Conservation (phyloP, 805 yeast species). For the Lipomyces spencermartinsiae region DNA sequence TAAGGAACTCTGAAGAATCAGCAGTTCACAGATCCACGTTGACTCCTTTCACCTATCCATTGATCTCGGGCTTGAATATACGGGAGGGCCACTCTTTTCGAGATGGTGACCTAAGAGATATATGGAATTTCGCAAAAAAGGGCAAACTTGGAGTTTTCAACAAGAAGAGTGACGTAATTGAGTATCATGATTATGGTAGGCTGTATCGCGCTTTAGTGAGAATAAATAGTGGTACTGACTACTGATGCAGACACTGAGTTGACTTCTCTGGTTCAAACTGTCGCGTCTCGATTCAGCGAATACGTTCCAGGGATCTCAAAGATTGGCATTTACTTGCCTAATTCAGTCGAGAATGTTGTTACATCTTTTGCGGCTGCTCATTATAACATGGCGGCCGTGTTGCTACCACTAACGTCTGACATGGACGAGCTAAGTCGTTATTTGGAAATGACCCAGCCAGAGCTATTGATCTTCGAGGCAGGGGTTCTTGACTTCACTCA, state of each 20-base stretch:
- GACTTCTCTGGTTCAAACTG: conserved; percentile 11
- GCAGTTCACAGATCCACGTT: conserved; percentile 78
- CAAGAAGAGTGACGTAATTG: conserved; percentile 13
- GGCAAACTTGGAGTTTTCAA: conserved; percentile 46
- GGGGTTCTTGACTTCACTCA: conserved; percentile 33
- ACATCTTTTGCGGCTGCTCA: conserved; percentile 28
- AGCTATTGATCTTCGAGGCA: conserved; percentile 30
- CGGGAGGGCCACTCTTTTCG: conserved; percentile 68
- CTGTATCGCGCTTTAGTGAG: neutral
- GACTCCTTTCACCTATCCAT: conserved; percentile 72
- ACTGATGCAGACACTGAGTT: conserved; percentile 18
- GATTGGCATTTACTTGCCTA: conserved; percentile 35
- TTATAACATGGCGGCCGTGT: conserved; percentile 27
- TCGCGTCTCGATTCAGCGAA: conserved; percentile 20
- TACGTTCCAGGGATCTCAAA: conserved; percentile 20
- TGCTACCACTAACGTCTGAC: conserved; percentile 25
- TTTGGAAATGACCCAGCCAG: conserved; percentile 32
- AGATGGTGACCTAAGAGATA: conserved; percentile 76
- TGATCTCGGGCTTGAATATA: conserved; percentile 72
- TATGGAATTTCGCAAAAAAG: conserved; percentile 58
- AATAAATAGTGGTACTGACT: conserved; percentile 21
- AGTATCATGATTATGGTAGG: conserved; percentile 25
- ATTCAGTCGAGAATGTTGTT: conserved; percentile 28
- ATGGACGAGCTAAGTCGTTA: conserved; percentile 17
- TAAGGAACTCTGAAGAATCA: conserved; percentile 70